Base-by-base conservation (phyloP, 106 monocot genomes). In the Xerophyta viscosa region DNA sequence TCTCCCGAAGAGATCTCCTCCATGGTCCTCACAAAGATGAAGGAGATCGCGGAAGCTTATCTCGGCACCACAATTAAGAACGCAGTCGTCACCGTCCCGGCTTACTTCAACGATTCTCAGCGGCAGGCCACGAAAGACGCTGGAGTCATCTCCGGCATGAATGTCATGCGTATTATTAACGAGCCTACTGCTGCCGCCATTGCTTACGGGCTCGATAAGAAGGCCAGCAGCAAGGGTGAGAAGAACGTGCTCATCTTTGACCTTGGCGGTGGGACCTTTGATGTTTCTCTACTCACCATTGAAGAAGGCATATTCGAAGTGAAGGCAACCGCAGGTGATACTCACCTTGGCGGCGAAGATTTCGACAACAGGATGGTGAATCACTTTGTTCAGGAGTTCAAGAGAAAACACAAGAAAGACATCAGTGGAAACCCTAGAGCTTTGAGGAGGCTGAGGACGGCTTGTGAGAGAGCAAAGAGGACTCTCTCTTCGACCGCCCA, bases 201-300 rank as follows among this genome's bases (percentile, higher is more conserved):
- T 48, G 87, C 87, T 3, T 88, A 88, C 41, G 87, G 87, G 1
- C 75, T 88, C 5, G 87, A 88, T 58, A 88, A 88, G 75, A 88
- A 88, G 72, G 87, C 61, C 3, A 11, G 33, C 39, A 68, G 77
- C 49, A 10, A 37, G 0, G 77, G 78, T 6, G 87, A 87, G 81
- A 87, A 81, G 81, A 81, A 87, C 12, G 87, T 87, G 10, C 74
- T 87, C 22, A 87, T 87, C 54, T 88, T 88, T 28, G 86, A 86
- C 50, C 77, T 86, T 8, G 88, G 88, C 0, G 83, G 88, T 15
- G 83, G 80, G n/a, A 89, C 89, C 8, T 80, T 90, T 29, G 87
- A 87, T 48, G 87, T 81, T 12, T 87, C 87, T 0, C 65, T 87
- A 14, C 77, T 87, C 20, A 81, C 87, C 37, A 87, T 87, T 27